A percentile compares a stretch with the other conserved stretches of the same genome.
phyloP scores from a whole-genome alignment of 495 filamentous ascomycete genomes.

The Extremus antarcticus region DNA sequence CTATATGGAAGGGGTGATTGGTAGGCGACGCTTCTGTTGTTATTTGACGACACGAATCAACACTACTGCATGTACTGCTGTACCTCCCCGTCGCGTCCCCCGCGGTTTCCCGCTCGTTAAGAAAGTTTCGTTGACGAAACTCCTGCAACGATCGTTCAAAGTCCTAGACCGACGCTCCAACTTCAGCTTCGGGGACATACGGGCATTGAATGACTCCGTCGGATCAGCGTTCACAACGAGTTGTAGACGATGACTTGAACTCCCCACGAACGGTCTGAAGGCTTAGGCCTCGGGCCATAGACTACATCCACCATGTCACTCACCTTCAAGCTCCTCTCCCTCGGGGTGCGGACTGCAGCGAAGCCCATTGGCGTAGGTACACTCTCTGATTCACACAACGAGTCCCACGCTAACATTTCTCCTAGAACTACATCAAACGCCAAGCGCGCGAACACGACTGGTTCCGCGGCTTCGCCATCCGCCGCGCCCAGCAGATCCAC shows the following conservation, averaged over 20 bases:
- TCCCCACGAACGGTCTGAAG: not conserved
- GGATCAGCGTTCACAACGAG: no score
- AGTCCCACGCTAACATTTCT: constrained; percentile 1
- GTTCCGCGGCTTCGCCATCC: constrained; percentile 64
- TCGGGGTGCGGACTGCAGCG: constrained; percentile 57
- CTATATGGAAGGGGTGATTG: not conserved
- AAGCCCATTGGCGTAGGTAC: constrained; percentile 59
- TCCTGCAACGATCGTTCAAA: no score
- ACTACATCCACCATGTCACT: constrained; percentile 49
- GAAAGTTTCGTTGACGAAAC: no score
- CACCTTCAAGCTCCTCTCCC: constrained; percentile 58
- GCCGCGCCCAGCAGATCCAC: constrained; percentile 78
- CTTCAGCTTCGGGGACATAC: no score
- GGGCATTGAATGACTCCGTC: no score
- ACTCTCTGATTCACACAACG: not conserved
- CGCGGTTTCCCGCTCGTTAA: no score
- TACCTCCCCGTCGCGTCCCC: no score
- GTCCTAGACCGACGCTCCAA: no score
- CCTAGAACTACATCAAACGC: constrained; percentile 80
- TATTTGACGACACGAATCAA: not conserved
- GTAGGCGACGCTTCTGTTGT: not conserved
- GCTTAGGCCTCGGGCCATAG: constrained; percentile 35
- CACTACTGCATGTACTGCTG: not conserved
- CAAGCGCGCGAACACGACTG: constrained; percentile 90
- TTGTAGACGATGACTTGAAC: not conserved